Conservation (phyloP, 1,284 basidiomycete genomes). For the Meripilus lineatus region DNA sequence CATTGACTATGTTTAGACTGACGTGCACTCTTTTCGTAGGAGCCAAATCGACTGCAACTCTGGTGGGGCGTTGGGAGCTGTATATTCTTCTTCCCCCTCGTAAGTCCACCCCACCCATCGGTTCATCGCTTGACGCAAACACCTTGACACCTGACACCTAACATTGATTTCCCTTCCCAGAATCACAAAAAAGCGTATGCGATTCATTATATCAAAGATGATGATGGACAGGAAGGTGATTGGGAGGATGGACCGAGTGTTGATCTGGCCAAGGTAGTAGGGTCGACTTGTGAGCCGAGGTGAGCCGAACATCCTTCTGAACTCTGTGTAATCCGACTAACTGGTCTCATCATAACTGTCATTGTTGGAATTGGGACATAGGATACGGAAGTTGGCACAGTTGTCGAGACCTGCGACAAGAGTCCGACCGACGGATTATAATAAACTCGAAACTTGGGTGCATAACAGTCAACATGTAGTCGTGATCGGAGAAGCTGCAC, state of each 20-base stretch:
- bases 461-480: slow-evolving; percentile 19
- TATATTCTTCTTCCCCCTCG: slow-evolving; percentile 7
- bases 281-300: background rate
- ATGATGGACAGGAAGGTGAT: background rate
- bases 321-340: background rate
- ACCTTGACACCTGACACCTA: no score
- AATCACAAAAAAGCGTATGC: background rate
- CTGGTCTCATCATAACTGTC: background rate
- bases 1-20: background rate
- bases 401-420: slow-evolving; percentile 9
- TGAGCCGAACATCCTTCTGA: slow-evolving; percentile 1
- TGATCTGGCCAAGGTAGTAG: background rate
- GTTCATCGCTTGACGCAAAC: no score
- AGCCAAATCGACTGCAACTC: background rate
- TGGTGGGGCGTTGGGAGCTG: background rate
- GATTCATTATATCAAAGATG: background rate
- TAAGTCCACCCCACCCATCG: no score
- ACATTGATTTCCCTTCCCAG: slow-evolving; percentile 1
- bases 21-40: background rate
- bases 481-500: slow-evolving; percentile 37
- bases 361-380: slow-evolving; percentile 2
- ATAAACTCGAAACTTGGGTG: slow-evolving; percentile 23
- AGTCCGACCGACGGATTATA: slow-evolving; percentile 9
- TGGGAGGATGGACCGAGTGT: background rate
- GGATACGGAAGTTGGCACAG: slow-evolving; percentile 9